Conservation (phyloP, 2,329 filamentous ascomycete species). For the Claviceps sp. region DNA sequence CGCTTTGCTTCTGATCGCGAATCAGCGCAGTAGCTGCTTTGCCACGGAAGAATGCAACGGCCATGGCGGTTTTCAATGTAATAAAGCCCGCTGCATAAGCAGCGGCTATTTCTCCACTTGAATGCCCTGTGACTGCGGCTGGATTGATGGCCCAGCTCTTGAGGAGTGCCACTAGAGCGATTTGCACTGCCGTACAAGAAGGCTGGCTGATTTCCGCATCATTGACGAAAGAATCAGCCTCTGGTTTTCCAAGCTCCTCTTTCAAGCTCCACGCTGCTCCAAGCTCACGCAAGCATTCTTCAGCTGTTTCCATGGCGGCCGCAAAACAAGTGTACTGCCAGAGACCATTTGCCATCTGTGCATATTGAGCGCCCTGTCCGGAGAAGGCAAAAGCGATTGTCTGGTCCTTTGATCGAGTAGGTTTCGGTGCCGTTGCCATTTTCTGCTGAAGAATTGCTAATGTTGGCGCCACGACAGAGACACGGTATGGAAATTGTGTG, state of each 20-base stretch:
- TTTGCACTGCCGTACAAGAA: slow-evolving; percentile 23
- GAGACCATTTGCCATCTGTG: slow-evolving; percentile 5
- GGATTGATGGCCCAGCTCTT: slow-evolving; percentile 14
- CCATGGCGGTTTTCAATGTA: slow-evolving; percentile 10
- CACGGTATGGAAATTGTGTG: slow-evolving; percentile 11
- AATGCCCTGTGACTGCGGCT: slow-evolving; percentile 17
- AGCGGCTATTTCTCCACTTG: slow-evolving; percentile 22
- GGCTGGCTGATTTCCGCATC: slow-evolving; percentile 16
- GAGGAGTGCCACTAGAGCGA: slow-evolving; percentile 22
- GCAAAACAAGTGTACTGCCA: slow-evolving; percentile 1
- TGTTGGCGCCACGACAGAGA: slow-evolving; percentile 5
- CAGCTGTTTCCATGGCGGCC: slow-evolving; percentile 11
- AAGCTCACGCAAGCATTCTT: slow-evolving; percentile 5
- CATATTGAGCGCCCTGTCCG: slow-evolving; percentile 22
- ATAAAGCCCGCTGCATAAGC: slow-evolving; percentile 17
- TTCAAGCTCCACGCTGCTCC: slow-evolving; percentile 15
- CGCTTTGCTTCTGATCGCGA: slow-evolving; percentile 1
- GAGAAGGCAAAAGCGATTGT: slow-evolving; percentile 16
- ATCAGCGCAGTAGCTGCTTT: slow-evolving; percentile 5
- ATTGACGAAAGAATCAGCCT: slow-evolving; percentile 2
- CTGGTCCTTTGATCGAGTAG: neutral
- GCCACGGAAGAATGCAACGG: slow-evolving; percentile 10
- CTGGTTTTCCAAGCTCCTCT: slow-evolving; percentile 13
- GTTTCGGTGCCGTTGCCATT: slow-evolving; percentile 3
- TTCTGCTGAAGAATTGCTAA: slow-evolving; percentile 4